Evolutionary conservation across 352 stramenopile genomes (phyloP).

Genomic region (Globisporangium splendens): DNA sequence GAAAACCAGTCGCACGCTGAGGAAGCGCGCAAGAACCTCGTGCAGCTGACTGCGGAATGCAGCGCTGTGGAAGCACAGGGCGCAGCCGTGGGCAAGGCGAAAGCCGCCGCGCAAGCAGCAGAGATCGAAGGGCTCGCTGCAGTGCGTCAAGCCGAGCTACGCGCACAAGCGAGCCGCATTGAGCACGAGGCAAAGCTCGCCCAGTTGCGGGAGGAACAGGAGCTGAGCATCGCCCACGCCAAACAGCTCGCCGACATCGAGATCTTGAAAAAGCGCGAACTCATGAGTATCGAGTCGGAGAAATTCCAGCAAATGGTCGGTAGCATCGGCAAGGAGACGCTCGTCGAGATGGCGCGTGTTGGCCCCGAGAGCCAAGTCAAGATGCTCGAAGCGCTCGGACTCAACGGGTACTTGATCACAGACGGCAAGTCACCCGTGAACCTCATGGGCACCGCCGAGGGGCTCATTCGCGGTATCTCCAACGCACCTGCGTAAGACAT

Average conservation of each 20-base stretch:
- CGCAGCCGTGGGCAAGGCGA: slow-evolving; percentile 54
- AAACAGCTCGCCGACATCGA: slow-evolving; percentile 66
- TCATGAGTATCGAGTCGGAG: slow-evolving; percentile 74
- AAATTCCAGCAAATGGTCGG: slow-evolving; percentile 83
- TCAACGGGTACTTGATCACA: slow-evolving; percentile 84
- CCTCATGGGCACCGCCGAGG: slow-evolving; percentile 65
- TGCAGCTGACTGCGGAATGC: slow-evolving; percentile 71
- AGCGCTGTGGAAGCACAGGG: slow-evolving; percentile 65
- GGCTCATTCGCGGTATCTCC: slow-evolving; percentile 70
- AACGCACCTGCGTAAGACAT: slow-evolving; percentile 26
- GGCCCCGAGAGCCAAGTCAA: slow-evolving; percentile 75
- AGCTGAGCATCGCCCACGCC: slow-evolving; percentile 48
- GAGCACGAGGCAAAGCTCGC: slow-evolving; percentile 59
- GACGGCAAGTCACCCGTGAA: slow-evolving; percentile 82
- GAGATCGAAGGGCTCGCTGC: slow-evolving; percentile 72
- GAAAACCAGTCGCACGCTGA: slow-evolving; percentile 76
- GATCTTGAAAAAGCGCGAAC: slow-evolving; percentile 70
- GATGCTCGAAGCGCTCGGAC: slow-evolving; percentile 67
- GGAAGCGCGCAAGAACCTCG: slow-evolving; percentile 69
- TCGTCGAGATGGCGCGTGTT: slow-evolving; percentile 67
- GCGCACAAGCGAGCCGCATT: slow-evolving; percentile 60
- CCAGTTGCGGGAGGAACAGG: slow-evolving; percentile 57
- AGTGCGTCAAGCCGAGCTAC: slow-evolving; percentile 67
- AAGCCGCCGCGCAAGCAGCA: slow-evolving; percentile 55
- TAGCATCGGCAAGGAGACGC: slow-evolving; percentile 69